A percentile compares a stretch with the other conserved stretches of the same genome.
Conservation (phyloP, 1,139 yeast species). For the Scheffersomyces parashehatae region DNA sequence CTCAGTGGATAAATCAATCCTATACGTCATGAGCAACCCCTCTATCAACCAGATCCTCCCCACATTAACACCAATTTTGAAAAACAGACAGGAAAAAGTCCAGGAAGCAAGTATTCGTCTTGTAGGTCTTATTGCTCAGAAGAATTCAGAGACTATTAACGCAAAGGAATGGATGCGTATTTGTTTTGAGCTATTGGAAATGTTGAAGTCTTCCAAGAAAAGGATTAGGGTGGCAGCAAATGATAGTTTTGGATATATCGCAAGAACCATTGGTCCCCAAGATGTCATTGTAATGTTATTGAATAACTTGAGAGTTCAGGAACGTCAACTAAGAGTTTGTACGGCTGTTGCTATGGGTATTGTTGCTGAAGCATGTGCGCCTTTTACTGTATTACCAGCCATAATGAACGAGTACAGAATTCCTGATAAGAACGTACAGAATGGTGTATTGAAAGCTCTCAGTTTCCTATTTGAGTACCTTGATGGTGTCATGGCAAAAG, state of each 20-base stretch:
- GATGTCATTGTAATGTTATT: conserved; percentile 86
- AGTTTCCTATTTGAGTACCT: conserved; percentile 94
- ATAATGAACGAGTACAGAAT: conserved; percentile 93
- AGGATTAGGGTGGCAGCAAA: conserved; percentile 84
- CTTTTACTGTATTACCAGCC: conserved; percentile 95
- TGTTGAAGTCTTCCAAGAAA: conserved; percentile 82
- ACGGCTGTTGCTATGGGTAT: conserved; percentile 98
- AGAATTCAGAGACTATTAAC: conserved; percentile 82
- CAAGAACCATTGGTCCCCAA: conserved; percentile 94
- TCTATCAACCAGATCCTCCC: conserved; percentile 84
- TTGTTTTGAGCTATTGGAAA: conserved; percentile 85
- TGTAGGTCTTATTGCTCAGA: conserved; percentile 80
- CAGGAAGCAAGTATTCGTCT: conserved; percentile 81
- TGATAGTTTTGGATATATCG: conserved; percentile 86
- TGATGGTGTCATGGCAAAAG: conserved; percentile 71
- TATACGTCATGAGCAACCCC: conserved; percentile 67
- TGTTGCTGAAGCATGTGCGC: conserved; percentile 91
- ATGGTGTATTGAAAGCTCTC: conserved; percentile 90
- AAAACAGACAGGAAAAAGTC: conserved; percentile 88
- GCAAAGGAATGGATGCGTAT: conserved; percentile 98
- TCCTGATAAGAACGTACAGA: conserved; percentile 92
- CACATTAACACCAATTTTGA: conserved; percentile 84
- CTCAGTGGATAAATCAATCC: conserved; percentile 40
- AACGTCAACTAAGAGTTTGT: conserved; percentile 93
- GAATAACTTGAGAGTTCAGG: conserved; percentile 87